Conservation (phyloP, 192 early-diverging fungal species). For the Cladochytrium replicatum region DNA sequence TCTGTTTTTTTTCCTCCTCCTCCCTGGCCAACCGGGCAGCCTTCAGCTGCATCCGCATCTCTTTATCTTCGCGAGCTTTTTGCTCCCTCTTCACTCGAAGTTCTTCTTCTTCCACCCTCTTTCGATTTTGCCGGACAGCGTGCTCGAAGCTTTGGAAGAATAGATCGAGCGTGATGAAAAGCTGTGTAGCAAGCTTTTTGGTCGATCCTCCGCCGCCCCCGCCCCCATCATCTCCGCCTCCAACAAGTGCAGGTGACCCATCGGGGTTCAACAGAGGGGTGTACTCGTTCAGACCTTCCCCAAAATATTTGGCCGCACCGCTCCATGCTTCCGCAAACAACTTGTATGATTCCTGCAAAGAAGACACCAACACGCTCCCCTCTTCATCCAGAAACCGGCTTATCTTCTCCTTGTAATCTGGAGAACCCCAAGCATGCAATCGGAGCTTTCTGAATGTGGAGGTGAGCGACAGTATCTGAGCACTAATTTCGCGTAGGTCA, state of each 20-base stretch:
- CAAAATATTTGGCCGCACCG: slow-evolving; percentile 31
- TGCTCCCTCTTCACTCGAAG: slow-evolving; percentile 13
- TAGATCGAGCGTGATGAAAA: slow-evolving; percentile 29
- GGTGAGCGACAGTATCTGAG: slow-evolving; percentile 15
- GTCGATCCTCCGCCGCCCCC: slow-evolving; percentile 5
- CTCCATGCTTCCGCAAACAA: slow-evolving; percentile 21
- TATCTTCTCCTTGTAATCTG: slow-evolving; percentile 12
- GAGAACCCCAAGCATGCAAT: slow-evolving; percentile 5
- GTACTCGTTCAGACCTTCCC: slow-evolving; percentile 37
- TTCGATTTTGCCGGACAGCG: slow-evolving; percentile 24
- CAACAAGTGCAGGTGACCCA: neutral
- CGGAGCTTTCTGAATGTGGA: slow-evolving; percentile 7
- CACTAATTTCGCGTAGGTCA: slow-evolving; percentile 23
- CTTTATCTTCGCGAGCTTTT: slow-evolving; percentile 1
- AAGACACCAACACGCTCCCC: slow-evolving; percentile 4
- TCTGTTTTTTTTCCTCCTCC: neutral
- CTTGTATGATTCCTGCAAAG: slow-evolving; percentile 6
- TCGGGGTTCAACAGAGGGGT: slow-evolving; percentile 1
- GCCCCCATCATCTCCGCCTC: neutral
- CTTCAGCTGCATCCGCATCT: neutral
- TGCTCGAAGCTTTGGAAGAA: slow-evolving; percentile 36
- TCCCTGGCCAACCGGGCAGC: neutral
- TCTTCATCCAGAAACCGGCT: slow-evolving; percentile 11
- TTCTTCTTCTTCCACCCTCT: slow-evolving; percentile 26
- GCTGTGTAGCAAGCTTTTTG: slow-evolving; percentile 22